Conservation (phyloP, 805 yeast genomes). For the Metschnikowia orientalis region DNA sequence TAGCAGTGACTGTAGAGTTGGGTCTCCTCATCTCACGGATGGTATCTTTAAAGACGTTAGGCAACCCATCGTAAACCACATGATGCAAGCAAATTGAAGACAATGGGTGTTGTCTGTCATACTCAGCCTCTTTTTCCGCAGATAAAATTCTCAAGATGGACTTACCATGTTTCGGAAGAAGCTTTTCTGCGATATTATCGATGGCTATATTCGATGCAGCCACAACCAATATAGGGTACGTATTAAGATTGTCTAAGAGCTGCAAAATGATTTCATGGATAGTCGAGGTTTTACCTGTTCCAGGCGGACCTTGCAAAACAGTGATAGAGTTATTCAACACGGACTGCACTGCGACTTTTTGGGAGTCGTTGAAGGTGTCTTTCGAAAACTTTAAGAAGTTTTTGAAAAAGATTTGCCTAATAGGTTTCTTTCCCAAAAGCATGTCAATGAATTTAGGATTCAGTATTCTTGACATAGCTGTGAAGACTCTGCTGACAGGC, state of each 20-base stretch:
- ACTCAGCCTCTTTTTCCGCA: slow-evolving; percentile 57
- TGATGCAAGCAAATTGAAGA: slow-evolving; percentile 61
- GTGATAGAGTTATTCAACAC: slow-evolving; percentile 49
- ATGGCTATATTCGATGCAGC: slow-evolving; percentile 76
- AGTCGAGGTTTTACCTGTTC: slow-evolving; percentile 43
- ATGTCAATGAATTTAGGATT: slow-evolving; percentile 50
- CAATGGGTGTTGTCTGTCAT: slow-evolving; percentile 52
- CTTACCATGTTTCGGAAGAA: slow-evolving; percentile 46
- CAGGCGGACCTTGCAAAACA: slow-evolving; percentile 42
- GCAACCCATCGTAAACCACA: slow-evolving; percentile 48
- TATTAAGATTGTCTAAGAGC: slow-evolving; percentile 48
- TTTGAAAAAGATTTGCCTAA: slow-evolving; percentile 52
- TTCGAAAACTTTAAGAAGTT: slow-evolving; percentile 49
- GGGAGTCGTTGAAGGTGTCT: slow-evolving; percentile 54
- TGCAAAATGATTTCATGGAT: slow-evolving; percentile 46
- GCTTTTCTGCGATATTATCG: slow-evolving; percentile 70
- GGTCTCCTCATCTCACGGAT: slow-evolving; percentile 38
- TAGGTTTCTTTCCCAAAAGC: slow-evolving; percentile 52
- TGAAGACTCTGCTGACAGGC: slow-evolving; percentile 58
- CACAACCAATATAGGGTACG: slow-evolving; percentile 64
- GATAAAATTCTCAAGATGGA: slow-evolving; percentile 58
- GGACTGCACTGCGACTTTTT: slow-evolving; percentile 49
- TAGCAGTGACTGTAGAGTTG: slow-evolving; percentile 21
- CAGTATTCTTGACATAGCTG: slow-evolving; percentile 59
- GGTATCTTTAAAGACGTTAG: slow-evolving; percentile 41